A percentile compares a stretch with the other conserved stretches of the same genome.
Evolutionary conservation across 257 asterid genomes (phyloP).

Genomic region (Plantago ovata): DNA sequence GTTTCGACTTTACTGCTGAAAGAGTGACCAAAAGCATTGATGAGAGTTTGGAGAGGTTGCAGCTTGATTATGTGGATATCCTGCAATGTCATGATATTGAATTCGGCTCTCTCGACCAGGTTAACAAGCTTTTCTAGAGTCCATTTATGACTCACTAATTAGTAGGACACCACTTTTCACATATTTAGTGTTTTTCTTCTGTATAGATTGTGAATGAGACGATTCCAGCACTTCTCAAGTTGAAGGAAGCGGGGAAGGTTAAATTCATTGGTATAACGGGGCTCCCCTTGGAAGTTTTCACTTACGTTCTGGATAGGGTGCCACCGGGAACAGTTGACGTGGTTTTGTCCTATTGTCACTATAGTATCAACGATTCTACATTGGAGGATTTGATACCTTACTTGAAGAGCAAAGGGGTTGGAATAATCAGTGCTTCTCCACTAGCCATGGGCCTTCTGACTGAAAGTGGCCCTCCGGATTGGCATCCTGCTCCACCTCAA

Average conservation of each 20-base stretch:
- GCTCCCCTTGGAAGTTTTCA: constrained; percentile 72
- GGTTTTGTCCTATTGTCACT: constrained; percentile 91
- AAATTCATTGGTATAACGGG: constrained; percentile 94
- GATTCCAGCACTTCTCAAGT: constrained; percentile 76
- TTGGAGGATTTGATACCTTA: constrained; percentile 78
- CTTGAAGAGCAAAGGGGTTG: constrained; percentile 92
- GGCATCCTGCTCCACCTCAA: constrained; percentile 96
- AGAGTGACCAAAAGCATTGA: constrained; percentile 87
- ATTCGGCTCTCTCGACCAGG: constrained; percentile 95
- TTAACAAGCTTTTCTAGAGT: constrained; percentile 6
- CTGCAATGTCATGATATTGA: constrained; percentile 94
- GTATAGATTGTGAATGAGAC: constrained; percentile 90
- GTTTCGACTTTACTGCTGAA: constrained; percentile 95
- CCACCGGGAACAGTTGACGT: constrained; percentile 85
- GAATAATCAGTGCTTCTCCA: constrained; percentile 93
- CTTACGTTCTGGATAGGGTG: constrained; percentile 76
- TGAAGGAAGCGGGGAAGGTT: constrained; percentile 80
- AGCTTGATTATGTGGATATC: constrained; percentile 96
- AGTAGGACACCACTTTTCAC: neutral
- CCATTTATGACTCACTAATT: neutral
- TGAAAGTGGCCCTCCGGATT: constrained; percentile 82
- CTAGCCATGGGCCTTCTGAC: constrained; percentile 97
- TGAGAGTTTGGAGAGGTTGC: constrained; percentile 94
- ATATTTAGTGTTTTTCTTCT: constrained; percentile 19
- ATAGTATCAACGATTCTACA: constrained; percentile 65